Base-by-base conservation (phyloP, 768 basidiomycete species). In the Podaxis sp. region DNA sequence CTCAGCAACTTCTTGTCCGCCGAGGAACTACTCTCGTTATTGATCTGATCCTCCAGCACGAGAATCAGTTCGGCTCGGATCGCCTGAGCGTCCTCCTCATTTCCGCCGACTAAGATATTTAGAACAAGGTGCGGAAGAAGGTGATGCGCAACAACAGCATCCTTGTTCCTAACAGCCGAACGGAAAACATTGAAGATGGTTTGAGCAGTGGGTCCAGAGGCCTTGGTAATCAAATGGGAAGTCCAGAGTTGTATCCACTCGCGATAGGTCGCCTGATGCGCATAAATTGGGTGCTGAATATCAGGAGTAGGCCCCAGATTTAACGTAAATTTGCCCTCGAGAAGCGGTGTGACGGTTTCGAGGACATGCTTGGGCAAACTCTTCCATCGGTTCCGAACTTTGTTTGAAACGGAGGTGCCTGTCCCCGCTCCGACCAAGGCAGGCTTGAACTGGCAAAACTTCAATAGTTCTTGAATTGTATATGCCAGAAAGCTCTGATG, bases 171-270 rank as follows among this genome's bases (percentile, higher is more conserved):
- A 24, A 98, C 82, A 0, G 91, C 87, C 11, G 88, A 84, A 24
- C 86, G 83, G 69, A 97, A 93, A 7, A 88, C 86, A 8, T 82
- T 76, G 70, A 98, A 99, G 37, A 98, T 86, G 19, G 70, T 75
- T 65, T 80, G 79, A 13, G 93, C 91, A 55, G 77, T 80, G 2
- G 66, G 65, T 19, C 86, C 85, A 1, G 85, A 81, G 6, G 83
- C 86, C 60, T 79, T 82, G 11, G 83, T 79, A 59, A 98, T 91
- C 38, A 99, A 82, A 72, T 93, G 82, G 9, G 83, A 79, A 1
- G 94, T 88, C 94, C 96, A 98, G 0, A 84, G 71, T 66, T 96
- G 94, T 37, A 98, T 84, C 97, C 97, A 99, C 73, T 98, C 96
- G 46, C 96, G 87, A 74, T 98, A 99, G 0, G 94, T 96, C 2